phyloP scores from a whole-genome alignment of 176 grass and related monocot species.

The Musa troglodytarum region DNA sequence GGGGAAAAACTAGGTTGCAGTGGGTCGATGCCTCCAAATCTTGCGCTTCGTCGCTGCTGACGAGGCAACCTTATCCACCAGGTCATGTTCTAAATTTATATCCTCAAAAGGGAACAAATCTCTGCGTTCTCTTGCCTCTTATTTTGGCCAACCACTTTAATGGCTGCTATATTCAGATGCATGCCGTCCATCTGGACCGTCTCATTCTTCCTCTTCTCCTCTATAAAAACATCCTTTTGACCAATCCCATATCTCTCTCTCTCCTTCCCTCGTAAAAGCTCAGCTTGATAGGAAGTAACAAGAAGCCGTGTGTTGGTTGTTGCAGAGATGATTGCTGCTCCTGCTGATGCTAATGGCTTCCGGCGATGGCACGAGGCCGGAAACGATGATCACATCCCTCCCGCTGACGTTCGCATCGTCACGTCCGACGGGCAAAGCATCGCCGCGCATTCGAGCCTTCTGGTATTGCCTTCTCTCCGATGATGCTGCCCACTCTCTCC shows the following conservation, averaged over 20 bases:
- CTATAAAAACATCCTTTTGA: too few relatives aligned
- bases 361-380: background rate
- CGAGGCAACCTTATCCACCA: background rate
- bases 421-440: conserved; percentile 48
- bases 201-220: too few relatives aligned
- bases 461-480: conserved; percentile 25
- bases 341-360: background rate
- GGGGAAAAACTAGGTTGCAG: too few relatives aligned
- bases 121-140: background rate
- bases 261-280: too few relatives aligned
- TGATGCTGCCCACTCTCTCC: background rate
- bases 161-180: background rate
- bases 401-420: conserved; percentile 44
- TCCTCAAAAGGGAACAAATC: background rate
- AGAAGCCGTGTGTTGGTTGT: too few relatives aligned
- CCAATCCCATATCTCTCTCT: too few relatives aligned
- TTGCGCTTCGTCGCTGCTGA: too few relatives aligned
- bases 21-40: too few relatives aligned
- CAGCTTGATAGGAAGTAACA: too few relatives aligned
- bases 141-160: background rate
- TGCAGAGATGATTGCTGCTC: background rate
- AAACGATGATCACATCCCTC: background rate
- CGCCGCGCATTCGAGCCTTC: conserved; percentile 42
- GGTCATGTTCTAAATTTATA: background rate
- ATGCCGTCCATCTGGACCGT: too few relatives aligned